Evolutionary conservation across 805 yeast genomes (phyloP).

Genomic region (Metschnikowia lochheadii): DNA sequence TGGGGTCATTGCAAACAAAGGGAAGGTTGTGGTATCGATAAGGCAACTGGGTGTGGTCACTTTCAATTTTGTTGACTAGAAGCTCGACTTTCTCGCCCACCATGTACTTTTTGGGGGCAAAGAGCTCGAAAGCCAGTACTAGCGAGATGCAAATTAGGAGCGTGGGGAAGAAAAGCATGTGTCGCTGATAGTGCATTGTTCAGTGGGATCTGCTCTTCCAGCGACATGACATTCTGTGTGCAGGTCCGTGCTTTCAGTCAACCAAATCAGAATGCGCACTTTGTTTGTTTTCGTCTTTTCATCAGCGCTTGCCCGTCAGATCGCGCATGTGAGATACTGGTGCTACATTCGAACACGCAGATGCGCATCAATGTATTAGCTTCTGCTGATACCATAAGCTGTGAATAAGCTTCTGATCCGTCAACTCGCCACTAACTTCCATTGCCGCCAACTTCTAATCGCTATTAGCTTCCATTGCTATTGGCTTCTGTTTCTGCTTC

Average conservation of each 20-base stretch:
- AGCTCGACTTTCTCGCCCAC: conserved; percentile 63
- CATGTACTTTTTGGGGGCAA: conserved; percentile 37
- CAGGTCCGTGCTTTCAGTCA: background rate
- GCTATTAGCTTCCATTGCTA: background rate
- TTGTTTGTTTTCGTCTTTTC: background rate
- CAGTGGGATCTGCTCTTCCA: background rate
- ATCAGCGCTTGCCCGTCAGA: background rate
- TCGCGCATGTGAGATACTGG: background rate
- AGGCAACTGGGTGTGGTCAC: conserved; percentile 74
- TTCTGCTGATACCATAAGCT: background rate
- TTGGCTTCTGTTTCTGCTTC: too few species aligned
- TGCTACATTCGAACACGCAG: background rate
- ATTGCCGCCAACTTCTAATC: too few species aligned
- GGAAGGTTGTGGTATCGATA: conserved; percentile 73
- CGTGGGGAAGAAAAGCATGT: conserved; percentile 10
- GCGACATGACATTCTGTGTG: background rate
- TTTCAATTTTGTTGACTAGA: conserved; percentile 72
- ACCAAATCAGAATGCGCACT: background rate
- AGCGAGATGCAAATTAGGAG: conserved; percentile 5
- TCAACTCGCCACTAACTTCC: background rate
- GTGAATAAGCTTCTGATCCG: background rate
- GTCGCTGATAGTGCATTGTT: background rate
- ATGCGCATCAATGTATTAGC: background rate
- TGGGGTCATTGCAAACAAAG: conserved; percentile 69
- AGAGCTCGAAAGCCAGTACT: conserved; percentile 14